Percentiles rank a stretch among this genome's conserved stretches.
Conservation (phyloP, 495 filamentous ascomycete species). For the Neurospora discreta region DNA sequence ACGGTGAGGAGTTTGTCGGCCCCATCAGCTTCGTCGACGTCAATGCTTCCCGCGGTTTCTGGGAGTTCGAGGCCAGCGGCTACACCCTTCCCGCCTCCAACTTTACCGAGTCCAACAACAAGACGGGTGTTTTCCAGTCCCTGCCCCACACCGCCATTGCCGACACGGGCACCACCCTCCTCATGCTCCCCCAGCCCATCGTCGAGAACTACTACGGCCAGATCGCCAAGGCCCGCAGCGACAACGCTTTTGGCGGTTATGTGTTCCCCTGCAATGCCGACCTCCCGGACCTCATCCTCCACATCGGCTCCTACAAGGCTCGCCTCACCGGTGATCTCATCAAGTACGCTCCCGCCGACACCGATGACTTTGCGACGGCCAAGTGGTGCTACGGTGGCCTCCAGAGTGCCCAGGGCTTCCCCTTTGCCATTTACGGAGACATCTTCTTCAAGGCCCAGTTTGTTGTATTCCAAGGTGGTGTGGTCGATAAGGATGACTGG, state of each 20-base stretch:
- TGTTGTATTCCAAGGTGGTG: slow-evolving; percentile 56
- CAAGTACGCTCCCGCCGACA: slow-evolving; percentile 43
- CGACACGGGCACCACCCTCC: slow-evolving; percentile 63
- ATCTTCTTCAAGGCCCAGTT: slow-evolving; percentile 79
- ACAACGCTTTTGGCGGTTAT: slow-evolving; percentile 40
- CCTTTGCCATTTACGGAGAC: slow-evolving; percentile 68
- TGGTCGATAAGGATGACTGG: slow-evolving; percentile 19
- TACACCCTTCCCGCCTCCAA: slow-evolving; percentile 42
- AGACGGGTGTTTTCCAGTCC: slow-evolving; percentile 46
- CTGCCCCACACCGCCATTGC: slow-evolving; percentile 38
- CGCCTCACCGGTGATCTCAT: slow-evolving; percentile 50
- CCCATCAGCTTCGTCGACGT: slow-evolving; percentile 49
- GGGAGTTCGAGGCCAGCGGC: slow-evolving; percentile 54
- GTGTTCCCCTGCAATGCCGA: slow-evolving; percentile 25
- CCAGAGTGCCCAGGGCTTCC: slow-evolving; percentile 50
- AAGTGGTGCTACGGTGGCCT: slow-evolving; percentile 56
- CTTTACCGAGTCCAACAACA: slow-evolving; percentile 14
- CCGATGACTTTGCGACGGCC: slow-evolving; percentile 23
- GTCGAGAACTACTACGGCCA: slow-evolving; percentile 57
- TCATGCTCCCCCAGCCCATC: slow-evolving; percentile 49
- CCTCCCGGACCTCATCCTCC: slow-evolving; percentile 36
- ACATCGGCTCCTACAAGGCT: slow-evolving; percentile 46
- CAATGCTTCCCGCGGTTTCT: slow-evolving; percentile 55
- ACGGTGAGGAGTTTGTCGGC: slow-evolving; percentile 44
- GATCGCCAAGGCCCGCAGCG: slow-evolving; percentile 43